Conservation (phyloP, 1,284 basidiomycete genomes). For the Trichosporon asahii region DNA sequence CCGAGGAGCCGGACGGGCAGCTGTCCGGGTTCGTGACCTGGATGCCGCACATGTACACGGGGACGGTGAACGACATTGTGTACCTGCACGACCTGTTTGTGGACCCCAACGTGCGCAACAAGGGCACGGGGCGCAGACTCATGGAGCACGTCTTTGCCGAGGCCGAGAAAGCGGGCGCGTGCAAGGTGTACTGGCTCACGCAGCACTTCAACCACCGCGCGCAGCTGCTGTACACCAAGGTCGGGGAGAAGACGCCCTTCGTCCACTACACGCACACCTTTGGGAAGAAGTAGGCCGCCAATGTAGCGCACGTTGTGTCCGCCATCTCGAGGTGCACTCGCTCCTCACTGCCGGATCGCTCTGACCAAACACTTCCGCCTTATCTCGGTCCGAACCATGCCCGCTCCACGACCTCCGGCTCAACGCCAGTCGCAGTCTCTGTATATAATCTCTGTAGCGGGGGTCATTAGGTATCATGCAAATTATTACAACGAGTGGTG, state of each 20-base stretch:
- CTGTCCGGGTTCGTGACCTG: constrained; percentile 25
- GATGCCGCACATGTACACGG: constrained; percentile 24
- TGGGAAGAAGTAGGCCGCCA: not conserved
- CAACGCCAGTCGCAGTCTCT: not conserved
- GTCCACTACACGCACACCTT: constrained; percentile 19
- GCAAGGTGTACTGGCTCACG: constrained; percentile 26
- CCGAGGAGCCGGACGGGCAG: constrained; percentile 13
- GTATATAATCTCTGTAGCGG: not conserved
- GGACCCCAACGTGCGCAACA: constrained; percentile 20
- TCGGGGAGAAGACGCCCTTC: constrained; percentile 22
- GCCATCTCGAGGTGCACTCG: not conserved
- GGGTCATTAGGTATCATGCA: not conserved
- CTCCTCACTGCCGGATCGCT: too few species aligned
- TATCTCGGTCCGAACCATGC: too few species aligned
- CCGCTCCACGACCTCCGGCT: too few species aligned
- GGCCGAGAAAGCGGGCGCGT: constrained; percentile 12
- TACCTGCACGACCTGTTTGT: constrained; percentile 27
- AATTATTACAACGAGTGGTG: not conserved
- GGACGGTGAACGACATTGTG: constrained; percentile 15
- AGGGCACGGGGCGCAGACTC: constrained; percentile 20
- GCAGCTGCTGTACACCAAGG: constrained; percentile 27
- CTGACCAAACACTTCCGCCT: too few species aligned
- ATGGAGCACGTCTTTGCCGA: constrained; percentile 21
- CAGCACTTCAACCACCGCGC: constrained; percentile 30
- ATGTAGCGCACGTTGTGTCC: too few species aligned